Percentiles rank a stretch among this genome's conserved stretches.
phyloP scores from a whole-genome alignment of 2,329 filamentous ascomycete species.

The Teratosphaeria epicoccoides region DNA sequence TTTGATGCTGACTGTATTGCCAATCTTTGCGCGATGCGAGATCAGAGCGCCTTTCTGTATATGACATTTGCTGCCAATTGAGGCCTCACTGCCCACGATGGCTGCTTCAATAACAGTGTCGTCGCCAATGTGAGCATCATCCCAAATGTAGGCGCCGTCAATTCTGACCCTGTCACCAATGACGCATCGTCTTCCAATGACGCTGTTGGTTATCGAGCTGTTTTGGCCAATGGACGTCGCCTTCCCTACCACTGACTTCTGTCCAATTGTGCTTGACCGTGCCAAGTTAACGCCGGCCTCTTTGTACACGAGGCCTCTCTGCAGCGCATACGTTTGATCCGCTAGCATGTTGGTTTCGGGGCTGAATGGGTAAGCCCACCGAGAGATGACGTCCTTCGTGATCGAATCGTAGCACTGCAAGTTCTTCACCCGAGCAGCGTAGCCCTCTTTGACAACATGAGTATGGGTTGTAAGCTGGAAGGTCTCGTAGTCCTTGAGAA shows the following conservation, averaged over 20 bases:
- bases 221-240: constrained; percentile 65
- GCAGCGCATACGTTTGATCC: constrained; percentile 63
- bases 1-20: constrained; percentile 45
- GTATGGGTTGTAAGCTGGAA: constrained; percentile 96
- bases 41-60: constrained; percentile 66
- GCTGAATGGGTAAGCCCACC: constrained; percentile 81
- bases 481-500: constrained; percentile 91
- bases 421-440: constrained; percentile 76
- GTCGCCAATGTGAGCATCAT: constrained; percentile 67
- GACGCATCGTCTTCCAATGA: constrained; percentile 73
- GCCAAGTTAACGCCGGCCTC: constrained; percentile 68
- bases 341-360: constrained; percentile 79
- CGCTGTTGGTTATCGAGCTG: constrained; percentile 59
- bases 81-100: constrained; percentile 63
- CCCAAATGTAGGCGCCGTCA: constrained; percentile 77
- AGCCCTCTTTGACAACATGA: constrained; percentile 71
- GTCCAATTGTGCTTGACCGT: constrained; percentile 57
- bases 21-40: constrained; percentile 65
- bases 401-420: constrained; percentile 84
- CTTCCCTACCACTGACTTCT: constrained; percentile 63
- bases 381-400: constrained; percentile 70
- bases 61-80: constrained; percentile 59
- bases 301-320: constrained; percentile 61
- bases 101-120: constrained; percentile 58
- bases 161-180: constrained; percentile 79